Evolutionary conservation across 768 basidiomycete genomes (phyloP).

Genomic region (Kondoa subrosea): DNA sequence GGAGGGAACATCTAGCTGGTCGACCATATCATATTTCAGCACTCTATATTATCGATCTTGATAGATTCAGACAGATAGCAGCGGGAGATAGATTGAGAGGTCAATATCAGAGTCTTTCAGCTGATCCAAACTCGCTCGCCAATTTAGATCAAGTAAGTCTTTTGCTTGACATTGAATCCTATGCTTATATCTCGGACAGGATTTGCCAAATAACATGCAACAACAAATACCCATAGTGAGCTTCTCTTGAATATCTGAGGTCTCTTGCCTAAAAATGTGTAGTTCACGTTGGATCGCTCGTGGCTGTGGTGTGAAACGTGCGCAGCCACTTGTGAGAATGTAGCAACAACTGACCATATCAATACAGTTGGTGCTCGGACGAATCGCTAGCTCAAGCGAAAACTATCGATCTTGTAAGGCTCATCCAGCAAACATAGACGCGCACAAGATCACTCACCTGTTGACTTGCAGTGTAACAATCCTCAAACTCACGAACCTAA

Average conservation of each 20-base stretch:
- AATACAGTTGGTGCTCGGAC: constrained; percentile 87
- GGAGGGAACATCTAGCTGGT: constrained; percentile 72
- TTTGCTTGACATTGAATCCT: neutral
- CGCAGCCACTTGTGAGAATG: constrained; percentile 49
- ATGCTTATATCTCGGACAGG: constrained; percentile 34
- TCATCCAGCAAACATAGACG: no score
- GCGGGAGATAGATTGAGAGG: constrained; percentile 67
- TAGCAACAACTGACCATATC: constrained; percentile 92
- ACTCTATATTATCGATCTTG: constrained; percentile 85
- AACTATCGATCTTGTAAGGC: constrained; percentile 32
- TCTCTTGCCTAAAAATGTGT: constrained; percentile 3
- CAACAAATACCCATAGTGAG: constrained; percentile 78
- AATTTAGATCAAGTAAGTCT: constrained; percentile 75
- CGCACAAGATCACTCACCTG: no score
- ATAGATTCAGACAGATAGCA: constrained; percentile 71
- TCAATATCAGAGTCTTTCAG: constrained; percentile 81
- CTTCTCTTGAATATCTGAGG: constrained; percentile 13
- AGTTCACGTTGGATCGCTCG: constrained; percentile 76
- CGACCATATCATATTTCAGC: constrained; percentile 93
- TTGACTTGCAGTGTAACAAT: constrained; percentile 18
- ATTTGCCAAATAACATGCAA: constrained; percentile 91
- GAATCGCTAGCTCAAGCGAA: constrained; percentile 33
- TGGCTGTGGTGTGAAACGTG: constrained; percentile 97
- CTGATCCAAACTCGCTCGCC: constrained; percentile 81
- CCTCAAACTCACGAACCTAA: constrained; percentile 74